phyloP scores from a whole-genome alignment of 371 early-diverging fungal genomes.

The Mucor sp. region DNA sequence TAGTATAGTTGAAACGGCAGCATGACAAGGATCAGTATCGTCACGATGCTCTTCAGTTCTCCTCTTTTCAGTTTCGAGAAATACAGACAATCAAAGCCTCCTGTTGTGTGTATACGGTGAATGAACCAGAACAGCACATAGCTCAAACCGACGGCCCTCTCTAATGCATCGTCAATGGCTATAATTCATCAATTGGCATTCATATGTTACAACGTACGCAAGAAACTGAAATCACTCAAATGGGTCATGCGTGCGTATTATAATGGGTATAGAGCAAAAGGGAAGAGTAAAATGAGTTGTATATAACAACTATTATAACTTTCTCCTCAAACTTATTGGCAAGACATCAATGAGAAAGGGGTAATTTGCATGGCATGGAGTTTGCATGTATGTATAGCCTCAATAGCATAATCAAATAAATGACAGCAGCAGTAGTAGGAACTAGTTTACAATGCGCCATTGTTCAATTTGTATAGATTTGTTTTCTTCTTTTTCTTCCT shows the following conservation, averaged over 20 bases:
- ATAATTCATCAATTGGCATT: not conserved
- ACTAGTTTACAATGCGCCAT: not conserved
- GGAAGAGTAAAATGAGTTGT: not conserved
- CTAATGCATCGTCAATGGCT: slow-evolving; percentile 13
- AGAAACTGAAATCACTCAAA: slow-evolving; percentile 28
- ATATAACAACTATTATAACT: not conserved
- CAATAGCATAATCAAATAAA: not conserved
- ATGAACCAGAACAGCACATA: slow-evolving; percentile 42
- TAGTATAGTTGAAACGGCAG: slow-evolving; percentile 54
- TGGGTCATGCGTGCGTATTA: slow-evolving; percentile 21
- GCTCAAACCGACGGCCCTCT: slow-evolving; percentile 38
- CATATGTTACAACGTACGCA: slow-evolving; percentile 18
- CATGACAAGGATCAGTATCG: slow-evolving; percentile 40
- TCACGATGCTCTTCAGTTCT: slow-evolving; percentile 53
- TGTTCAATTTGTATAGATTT: not conserved
- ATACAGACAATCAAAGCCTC: slow-evolving; percentile 37
- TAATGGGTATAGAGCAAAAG: not conserved
- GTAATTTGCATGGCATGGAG: not conserved
- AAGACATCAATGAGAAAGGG: not conserved
- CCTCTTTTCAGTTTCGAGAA: slow-evolving; percentile 34
- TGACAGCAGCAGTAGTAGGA: not conserved
- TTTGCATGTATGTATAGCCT: not conserved
- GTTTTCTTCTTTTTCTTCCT: not conserved
- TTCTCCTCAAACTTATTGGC: not conserved
- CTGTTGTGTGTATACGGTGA: slow-evolving; percentile 35